Evolutionary conservation across 148 eudicot species (phyloP).

Genomic region (Beta vulgaris): DNA sequence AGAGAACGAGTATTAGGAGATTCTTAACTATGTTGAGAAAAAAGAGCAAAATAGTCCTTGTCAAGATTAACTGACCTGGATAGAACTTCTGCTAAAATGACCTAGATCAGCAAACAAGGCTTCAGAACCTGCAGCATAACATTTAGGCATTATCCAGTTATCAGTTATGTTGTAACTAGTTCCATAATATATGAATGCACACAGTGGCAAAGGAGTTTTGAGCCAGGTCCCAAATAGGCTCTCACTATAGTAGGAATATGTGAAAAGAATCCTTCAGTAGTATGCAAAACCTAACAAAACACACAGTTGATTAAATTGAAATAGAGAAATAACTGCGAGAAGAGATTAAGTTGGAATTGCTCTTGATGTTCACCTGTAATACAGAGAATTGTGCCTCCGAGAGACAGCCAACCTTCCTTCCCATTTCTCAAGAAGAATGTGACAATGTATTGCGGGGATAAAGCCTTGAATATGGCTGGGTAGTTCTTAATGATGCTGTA

Average conservation of each 20-base stretch:
- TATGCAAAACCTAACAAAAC: background rate
- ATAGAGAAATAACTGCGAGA: background rate
- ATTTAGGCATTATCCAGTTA: too few species aligned
- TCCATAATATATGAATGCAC: too few species aligned
- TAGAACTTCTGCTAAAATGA: slow-evolving; percentile 55
- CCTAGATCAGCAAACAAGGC: slow-evolving; percentile 76
- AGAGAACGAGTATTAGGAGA: too few species aligned
- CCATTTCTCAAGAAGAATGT: slow-evolving; percentile 44
- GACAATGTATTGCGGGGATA: slow-evolving; percentile 52
- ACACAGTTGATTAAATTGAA: background rate
- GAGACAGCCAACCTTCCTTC: slow-evolving; percentile 52
- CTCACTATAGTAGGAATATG: background rate
- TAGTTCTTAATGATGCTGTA: slow-evolving; percentile 48
- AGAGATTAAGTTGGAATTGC: background rate
- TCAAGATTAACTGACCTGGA: slow-evolving; percentile 40
- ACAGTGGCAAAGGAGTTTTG: too few species aligned
- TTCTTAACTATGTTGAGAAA: too few species aligned
- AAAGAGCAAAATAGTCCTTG: background rate
- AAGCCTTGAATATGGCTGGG: slow-evolving; percentile 61
- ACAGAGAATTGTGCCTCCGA: slow-evolving; percentile 58
- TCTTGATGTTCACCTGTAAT: slow-evolving; percentile 48
- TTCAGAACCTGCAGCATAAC: slow-evolving; percentile 76
- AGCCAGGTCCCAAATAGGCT: background rate
- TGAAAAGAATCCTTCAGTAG: background rate
- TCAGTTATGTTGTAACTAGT: too few species aligned